phyloP scores from a whole-genome alignment of 2,329 filamentous ascomycete species.

The Monilinia fructicola region DNA sequence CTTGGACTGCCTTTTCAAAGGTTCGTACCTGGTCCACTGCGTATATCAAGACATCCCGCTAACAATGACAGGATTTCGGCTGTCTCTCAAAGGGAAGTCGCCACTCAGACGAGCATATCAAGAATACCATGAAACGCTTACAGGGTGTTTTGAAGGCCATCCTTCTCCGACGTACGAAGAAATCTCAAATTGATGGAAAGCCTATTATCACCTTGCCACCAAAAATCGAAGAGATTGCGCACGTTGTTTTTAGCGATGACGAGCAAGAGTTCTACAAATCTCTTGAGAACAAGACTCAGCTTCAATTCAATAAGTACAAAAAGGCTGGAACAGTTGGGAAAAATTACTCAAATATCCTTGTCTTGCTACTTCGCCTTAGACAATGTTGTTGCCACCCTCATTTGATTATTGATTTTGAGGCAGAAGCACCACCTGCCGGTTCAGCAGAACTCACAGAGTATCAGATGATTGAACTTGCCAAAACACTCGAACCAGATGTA shows the following conservation, averaged over 20 bases:
- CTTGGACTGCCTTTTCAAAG: conserved; percentile 59
- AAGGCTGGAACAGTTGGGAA: conserved; percentile 64
- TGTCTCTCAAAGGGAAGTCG: conserved; percentile 34
- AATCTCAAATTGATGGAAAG: conserved; percentile 74
- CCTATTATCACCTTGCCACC: conserved; percentile 69
- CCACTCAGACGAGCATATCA: conserved; percentile 25
- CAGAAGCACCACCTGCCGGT: conserved; percentile 29
- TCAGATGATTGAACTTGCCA: conserved; percentile 59
- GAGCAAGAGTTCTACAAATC: conserved; percentile 64
- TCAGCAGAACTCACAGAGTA: conserved; percentile 26
- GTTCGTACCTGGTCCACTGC: conserved; percentile 42
- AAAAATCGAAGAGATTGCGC: conserved; percentile 60
- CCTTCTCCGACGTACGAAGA: conserved; percentile 80
- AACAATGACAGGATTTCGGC: conserved; percentile 33
- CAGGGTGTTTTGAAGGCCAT: conserved; percentile 76
- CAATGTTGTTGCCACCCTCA: conserved; percentile 79
- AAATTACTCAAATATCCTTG: conserved; percentile 77
- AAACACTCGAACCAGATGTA: conserved; percentile 57
- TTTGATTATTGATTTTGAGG: conserved; percentile 64
- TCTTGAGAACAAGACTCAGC: conserved; percentile 64
- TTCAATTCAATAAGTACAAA: conserved; percentile 76
- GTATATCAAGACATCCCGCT: conserved; percentile 27
- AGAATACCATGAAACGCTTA: conserved; percentile 65
- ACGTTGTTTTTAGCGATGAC: conserved; percentile 66
- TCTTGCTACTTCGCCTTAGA: conserved; percentile 75